These are phyloP conservation scores for Aspergillus nidulans DNA, from an alignment of 495 filamentous ascomycete genomes.

Conservation along the genomic window DNA sequence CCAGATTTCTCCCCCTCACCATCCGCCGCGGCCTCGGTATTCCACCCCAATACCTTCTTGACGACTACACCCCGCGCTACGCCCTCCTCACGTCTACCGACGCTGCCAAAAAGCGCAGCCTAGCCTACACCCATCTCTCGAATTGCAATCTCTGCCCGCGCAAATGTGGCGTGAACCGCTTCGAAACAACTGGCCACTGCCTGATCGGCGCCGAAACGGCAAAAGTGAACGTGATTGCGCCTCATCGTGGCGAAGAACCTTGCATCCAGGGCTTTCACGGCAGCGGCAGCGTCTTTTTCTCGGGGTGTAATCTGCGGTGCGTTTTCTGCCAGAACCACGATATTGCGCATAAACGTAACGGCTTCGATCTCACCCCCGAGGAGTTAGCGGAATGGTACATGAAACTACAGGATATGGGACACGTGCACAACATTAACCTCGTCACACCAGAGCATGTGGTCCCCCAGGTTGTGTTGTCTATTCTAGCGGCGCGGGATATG, in stretches of 20 bases:
- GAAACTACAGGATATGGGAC: slow-evolving; percentile 63
- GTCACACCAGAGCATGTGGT: slow-evolving; percentile 76
- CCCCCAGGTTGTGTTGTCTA: slow-evolving; percentile 67
- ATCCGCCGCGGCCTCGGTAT: slow-evolving; percentile 53
- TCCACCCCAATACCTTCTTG: slow-evolving; percentile 70
- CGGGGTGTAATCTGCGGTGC: slow-evolving; percentile 69
- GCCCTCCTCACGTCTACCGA: slow-evolving; percentile 54
- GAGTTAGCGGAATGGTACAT: slow-evolving; percentile 73
- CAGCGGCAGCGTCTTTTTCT: slow-evolving; percentile 71
- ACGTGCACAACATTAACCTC: slow-evolving; percentile 76
- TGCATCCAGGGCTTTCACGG: slow-evolving; percentile 74
- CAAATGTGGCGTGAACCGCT: slow-evolving; percentile 68
- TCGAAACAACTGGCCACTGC: slow-evolving; percentile 66
- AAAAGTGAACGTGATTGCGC: slow-evolving; percentile 75
- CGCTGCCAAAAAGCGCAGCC: slow-evolving; percentile 58
- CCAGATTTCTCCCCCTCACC: slow-evolving; percentile 8
- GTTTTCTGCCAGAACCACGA: slow-evolving; percentile 83
- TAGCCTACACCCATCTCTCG: slow-evolving; percentile 61
- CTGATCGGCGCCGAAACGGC: slow-evolving; percentile 65
- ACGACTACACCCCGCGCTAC: slow-evolving; percentile 68
- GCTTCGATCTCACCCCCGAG: slow-evolving; percentile 70
- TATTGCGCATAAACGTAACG: slow-evolving; percentile 68
- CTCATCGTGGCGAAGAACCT: slow-evolving; percentile 55
- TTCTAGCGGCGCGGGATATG: slow-evolving; percentile 61
- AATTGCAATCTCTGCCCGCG: slow-evolving; percentile 76